phyloP scores from a whole-genome alignment of 352 stramenopile genomes.

The Phytophthora colocasiae region DNA sequence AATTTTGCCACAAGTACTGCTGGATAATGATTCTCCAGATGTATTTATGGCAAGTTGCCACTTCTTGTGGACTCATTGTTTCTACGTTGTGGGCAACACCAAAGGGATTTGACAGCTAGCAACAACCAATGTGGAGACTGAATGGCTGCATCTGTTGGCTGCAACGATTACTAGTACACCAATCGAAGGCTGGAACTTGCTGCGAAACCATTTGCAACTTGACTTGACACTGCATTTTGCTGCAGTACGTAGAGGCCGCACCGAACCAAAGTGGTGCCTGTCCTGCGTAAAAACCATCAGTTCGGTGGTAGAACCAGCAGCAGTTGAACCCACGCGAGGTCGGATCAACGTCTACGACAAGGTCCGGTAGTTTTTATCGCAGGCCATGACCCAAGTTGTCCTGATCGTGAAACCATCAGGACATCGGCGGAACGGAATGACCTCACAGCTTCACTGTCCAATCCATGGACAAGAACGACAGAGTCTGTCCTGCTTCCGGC shows the following conservation, averaged over 20 bases:
- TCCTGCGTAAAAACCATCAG: not conserved
- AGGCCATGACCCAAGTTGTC: not conserved
- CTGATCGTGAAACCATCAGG: conserved; percentile 3
- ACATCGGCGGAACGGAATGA: conserved; percentile 2
- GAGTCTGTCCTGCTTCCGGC: conserved; percentile 26
- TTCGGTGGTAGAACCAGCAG: conserved; percentile 1
- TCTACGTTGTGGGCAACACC: conserved; percentile 22
- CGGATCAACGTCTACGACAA: not conserved
- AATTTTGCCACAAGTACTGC: not conserved
- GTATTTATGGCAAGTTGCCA: conserved; percentile 1
- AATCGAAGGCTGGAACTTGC: conserved; percentile 26
- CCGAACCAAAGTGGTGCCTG: not conserved
- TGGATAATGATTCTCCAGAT: not conserved
- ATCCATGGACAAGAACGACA: conserved; percentile 13
- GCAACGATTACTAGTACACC: conserved; percentile 14
- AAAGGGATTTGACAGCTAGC: conserved; percentile 17
- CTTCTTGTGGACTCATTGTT: conserved; percentile 31
- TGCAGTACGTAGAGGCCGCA: conserved; percentile 7
- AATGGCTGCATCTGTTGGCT: conserved; percentile 23
- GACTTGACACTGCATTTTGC: conserved; percentile 10
- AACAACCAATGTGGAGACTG: conserved; percentile 19
- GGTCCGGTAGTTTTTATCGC: not conserved
- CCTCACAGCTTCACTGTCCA: not conserved
- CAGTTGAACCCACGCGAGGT: conserved; percentile 2
- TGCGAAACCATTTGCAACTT: conserved; percentile 25